Base-by-base conservation (phyloP, 139 green algal genomes). In the Chlorella sp. region DNA sequence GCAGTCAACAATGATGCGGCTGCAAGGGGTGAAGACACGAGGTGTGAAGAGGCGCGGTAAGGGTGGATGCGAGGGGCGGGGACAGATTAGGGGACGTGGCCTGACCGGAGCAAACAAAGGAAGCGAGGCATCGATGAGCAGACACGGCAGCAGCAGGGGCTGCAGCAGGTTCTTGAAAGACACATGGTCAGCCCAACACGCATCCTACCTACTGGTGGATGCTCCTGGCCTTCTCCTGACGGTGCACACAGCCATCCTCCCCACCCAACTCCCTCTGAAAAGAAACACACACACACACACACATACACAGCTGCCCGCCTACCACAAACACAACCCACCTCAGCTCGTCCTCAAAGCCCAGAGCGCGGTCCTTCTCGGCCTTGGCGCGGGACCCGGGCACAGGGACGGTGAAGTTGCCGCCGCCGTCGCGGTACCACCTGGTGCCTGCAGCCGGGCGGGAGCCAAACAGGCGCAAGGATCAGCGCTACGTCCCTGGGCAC, bases 381-480 rank as follows among this genome's bases (percentile, higher is more conserved):
- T 87, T 81, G 22, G 32, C n/a, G 12, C 39, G 60, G 1, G 91
- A 61, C 42, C 90, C 91, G 28, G 96, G 96, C 83, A 99, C 86
- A 30, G 97, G 96, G 9, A 97, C 89, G 24, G 89, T 90, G 89
- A 98, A 99, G 93, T 99, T 97, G 90, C 92, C 76, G 68, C 88
- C 89, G 84, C 92, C 94, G 84, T 99, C 97, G 89, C 96, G 95
- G 93, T 95, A 99, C 97, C 97, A 98, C 86, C 88, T 90, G 61
- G 94, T 97, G 85, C 89, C 85, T 91, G 88, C 86, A 77, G 64
- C 71, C 15, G 71, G 21, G 37, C 18, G 9, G 48, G 48, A 5
- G 48, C 9, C 48, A 57, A 9, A 57, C 48, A 57, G 48, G 7
- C 48, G 48, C 48, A 57, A 9, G 48, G 9, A 57, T 57, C 48